These are phyloP conservation scores for Protomyces arabidopsidicola DNA, from an alignment of 1,139 yeast species.

Conservation along the genomic window DNA sequence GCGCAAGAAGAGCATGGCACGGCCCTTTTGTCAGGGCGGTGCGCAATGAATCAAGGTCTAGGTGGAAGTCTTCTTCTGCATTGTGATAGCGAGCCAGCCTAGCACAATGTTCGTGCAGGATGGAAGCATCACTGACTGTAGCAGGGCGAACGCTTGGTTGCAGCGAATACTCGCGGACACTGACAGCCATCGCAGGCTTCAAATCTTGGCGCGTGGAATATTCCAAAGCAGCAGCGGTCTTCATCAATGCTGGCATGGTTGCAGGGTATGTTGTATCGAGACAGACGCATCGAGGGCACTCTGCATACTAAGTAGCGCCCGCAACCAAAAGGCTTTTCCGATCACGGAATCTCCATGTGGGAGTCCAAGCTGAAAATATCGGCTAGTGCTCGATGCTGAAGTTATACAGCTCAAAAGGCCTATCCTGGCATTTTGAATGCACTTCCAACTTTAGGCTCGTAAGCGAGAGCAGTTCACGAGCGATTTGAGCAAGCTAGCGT, in stretches of 20 bases:
- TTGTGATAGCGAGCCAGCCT: background rate
- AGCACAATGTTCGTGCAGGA: background rate
- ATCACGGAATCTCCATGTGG: background rate
- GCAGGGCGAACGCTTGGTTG: background rate
- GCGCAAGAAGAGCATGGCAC: background rate
- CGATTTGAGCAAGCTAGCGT: background rate
- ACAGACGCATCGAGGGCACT: no score
- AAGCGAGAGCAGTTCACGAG: background rate
- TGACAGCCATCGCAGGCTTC: no score
- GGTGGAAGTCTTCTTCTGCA: background rate
- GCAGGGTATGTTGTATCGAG: no score
- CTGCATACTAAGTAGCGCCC: no score
- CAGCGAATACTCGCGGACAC: no score
- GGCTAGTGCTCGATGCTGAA: background rate
- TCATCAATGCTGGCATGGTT: no score
- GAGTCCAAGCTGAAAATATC: background rate
- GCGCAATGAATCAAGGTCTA: background rate
- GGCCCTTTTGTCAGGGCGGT: background rate
- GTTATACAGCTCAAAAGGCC: background rate
- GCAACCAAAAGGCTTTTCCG: no score
- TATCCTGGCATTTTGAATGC: background rate
- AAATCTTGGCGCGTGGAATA: no score
- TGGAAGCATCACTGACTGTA: background rate
- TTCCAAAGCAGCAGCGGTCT: no score
- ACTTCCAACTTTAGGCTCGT: background rate